Base-by-base conservation (phyloP, 495 filamentous ascomycete species). In the Penicillium psychrofluorescens region DNA sequence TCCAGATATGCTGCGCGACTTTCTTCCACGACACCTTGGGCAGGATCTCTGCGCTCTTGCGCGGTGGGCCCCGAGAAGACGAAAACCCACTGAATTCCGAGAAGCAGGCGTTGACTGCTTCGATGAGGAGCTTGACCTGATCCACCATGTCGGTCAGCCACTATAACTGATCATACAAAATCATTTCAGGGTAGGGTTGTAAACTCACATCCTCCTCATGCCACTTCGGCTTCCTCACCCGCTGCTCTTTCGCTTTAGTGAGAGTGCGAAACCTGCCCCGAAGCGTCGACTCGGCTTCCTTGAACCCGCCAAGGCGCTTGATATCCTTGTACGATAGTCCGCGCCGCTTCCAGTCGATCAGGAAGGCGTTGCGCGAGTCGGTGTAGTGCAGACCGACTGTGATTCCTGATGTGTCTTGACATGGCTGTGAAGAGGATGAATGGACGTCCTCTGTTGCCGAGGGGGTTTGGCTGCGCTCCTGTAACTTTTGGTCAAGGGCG, bases 231-330 rank as follows among this genome's bases (percentile, higher is more conserved):
- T 82, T 89, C 14, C 90, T 66, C 2, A 91, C 80, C 4, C 90
- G 68, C 43, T 88, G 73, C 36, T 80, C 76, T 44, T 85, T 85
- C 1, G 70, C 54, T 63, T 95, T 95, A 1, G 86, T 95, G 51
- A 95, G 59, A 1, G 81, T 86, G 10, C 90, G 75, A 44, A 79
- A 86, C 8, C 90, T 72, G 1, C 90, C 90, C 11, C 90, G 78
- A 10, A 96, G 71, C 2, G 90, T 95, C 9, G 88, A 92, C 59
- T 95, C 90, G 8, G 89, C 86, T 55, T 91, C 87, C 8, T 66
- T 71, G 47, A 89, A 85, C 0, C 75, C 67, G 0, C 86, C 84
- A 6, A 70, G 50, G 6, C 57, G 58, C 38, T 81, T 83, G 54
- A 96, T 95, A 27, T 88, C 77, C 46, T 80, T 84, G 69, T 95